Conservation (phyloP, 768 basidiomycete species). For the Suillus luteus region DNA sequence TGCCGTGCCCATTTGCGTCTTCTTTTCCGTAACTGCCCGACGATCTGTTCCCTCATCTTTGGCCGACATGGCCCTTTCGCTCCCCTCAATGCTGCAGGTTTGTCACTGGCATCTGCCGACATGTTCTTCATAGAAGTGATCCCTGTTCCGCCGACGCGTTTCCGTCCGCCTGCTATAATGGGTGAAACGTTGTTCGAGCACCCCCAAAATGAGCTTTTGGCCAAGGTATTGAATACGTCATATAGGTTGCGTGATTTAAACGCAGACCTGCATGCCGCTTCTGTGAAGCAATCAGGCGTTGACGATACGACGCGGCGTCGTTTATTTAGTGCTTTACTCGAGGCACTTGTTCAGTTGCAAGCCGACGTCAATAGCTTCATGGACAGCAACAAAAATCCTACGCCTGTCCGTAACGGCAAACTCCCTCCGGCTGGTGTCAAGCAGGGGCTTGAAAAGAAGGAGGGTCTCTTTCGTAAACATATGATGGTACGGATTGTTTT, state of each 20-base stretch:
- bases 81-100: slow-evolving; percentile 54
- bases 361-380: slow-evolving; percentile 96
- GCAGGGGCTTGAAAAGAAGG: slow-evolving; percentile 97
- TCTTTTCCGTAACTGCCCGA: slow-evolving; percentile 79
- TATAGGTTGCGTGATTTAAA: slow-evolving; percentile 81
- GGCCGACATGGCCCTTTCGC: slow-evolving; percentile 90
- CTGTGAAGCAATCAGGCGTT: slow-evolving; percentile 55
- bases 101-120: slow-evolving; percentile 79
- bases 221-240: slow-evolving; percentile 77
- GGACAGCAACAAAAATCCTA: slow-evolving; percentile 94
- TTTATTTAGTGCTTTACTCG: slow-evolving; percentile 70
- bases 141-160: slow-evolving; percentile 91
- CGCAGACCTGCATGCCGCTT: slow-evolving; percentile 58
- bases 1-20: slow-evolving; percentile 91
- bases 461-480: slow-evolving; percentile 95
- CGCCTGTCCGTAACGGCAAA: slow-evolving; percentile 82
- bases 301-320: slow-evolving; percentile 55
- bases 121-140: slow-evolving; percentile 97
- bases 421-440: slow-evolving; percentile 92
- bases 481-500: slow-evolving; percentile 81
- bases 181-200: slow-evolving; percentile 94
- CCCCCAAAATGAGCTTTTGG: slow-evolving; percentile 89
- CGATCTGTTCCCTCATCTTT: slow-evolving; percentile 86
- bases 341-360: slow-evolving; percentile 86
- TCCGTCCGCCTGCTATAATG: slow-evolving; percentile 91